phyloP scores from a whole-genome alignment of 1,284 basidiomycete genomes.

The Vanrija pseudolonga region DNA sequence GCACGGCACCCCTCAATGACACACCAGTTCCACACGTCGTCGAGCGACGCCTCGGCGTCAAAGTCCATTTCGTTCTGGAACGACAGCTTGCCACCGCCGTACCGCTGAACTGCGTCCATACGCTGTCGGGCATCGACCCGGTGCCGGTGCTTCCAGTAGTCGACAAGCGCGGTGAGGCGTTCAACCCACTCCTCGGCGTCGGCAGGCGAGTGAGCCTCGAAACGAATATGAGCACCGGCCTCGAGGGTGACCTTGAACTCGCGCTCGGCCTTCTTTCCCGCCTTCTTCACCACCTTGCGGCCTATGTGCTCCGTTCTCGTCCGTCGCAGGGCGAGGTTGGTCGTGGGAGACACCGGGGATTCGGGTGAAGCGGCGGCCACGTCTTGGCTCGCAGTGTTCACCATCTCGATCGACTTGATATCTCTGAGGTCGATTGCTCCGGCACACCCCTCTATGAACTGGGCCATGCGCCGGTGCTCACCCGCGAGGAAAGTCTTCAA shows the following conservation, averaged over 20 bases:
- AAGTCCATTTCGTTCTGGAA: neutral
- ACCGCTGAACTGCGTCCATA: slow-evolving; percentile 35
- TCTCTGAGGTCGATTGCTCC: slow-evolving; percentile 43
- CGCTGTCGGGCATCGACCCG: slow-evolving; percentile 42
- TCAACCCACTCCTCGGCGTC: slow-evolving; percentile 44
- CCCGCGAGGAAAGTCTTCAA: slow-evolving; percentile 25
- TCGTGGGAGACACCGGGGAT: too few relatives aligned
- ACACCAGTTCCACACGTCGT: slow-evolving; percentile 48
- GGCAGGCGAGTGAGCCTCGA: slow-evolving; percentile 25
- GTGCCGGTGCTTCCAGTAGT: slow-evolving; percentile 40
- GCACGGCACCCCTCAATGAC: slow-evolving; percentile 41
- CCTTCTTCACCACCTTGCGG: neutral
- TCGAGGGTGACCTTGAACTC: slow-evolving; percentile 31
- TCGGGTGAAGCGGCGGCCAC: too few relatives aligned
- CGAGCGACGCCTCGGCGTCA: neutral
- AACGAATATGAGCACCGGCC: slow-evolving; percentile 1
- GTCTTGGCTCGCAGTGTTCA: neutral
- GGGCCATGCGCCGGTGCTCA: slow-evolving; percentile 31
- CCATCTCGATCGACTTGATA: slow-evolving; percentile 26
- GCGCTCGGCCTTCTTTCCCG: slow-evolving; percentile 11
- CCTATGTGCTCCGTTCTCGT: neutral
- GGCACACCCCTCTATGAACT: slow-evolving; percentile 29
- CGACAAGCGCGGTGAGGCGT: slow-evolving; percentile 24
- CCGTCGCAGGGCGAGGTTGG: neutral
- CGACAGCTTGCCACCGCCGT: neutral